Evolutionary conservation across 1,284 basidiomycete species (phyloP), one percentile per base, ranked within the genome.

Genomic region (Irpex rosettiformis): DNA sequence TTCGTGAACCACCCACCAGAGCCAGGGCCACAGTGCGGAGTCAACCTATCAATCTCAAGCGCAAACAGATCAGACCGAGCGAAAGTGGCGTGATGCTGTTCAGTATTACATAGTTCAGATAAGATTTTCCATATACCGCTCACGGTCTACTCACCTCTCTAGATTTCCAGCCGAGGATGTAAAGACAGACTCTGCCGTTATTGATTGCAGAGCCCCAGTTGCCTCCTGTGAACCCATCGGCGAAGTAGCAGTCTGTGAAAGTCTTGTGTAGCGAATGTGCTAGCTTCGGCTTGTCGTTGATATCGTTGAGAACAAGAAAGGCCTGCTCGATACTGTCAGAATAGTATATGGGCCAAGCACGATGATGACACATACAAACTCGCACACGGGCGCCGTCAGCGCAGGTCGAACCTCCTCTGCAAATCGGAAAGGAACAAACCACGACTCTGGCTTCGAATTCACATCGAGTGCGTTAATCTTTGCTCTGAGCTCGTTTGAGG

Each of bases 241-340:
- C 65, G 48, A 53, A 57, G 43, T 67, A 66, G 37, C 66, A 66
- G 47, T 67, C 66, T 3, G 63, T 65, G 61, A 66, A 67, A 7
- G 66, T 67, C 53, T 67, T 66, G 52, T 66, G 47, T 47, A 67
- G 53, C 1, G 66, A 66, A 21, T 16, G 21, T 8, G 52, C n/a
- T 6, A 54, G 11, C 22, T 1, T 40, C 21, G 24, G 24, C 22
- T 40, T 54, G 28, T 54, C 33, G 27, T 24, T 22, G 28, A 18
- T 54, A 40, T 40, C 22, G 24, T 54, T 54, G 28, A 54, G 24
- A 45, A 24, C 30, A 30, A 30, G 24, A 13, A 29, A 54, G 2
- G n/a, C 28, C 33, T 54, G 5, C 4, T 11, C 13, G 16, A 13
- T 22, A 6, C 16, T 16, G 24, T 40, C 13, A 27, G 25, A 22